These are phyloP conservation scores for Tremella fuciformis DNA, from an alignment of 768 basidiomycete genomes.

Conservation along the genomic window DNA sequence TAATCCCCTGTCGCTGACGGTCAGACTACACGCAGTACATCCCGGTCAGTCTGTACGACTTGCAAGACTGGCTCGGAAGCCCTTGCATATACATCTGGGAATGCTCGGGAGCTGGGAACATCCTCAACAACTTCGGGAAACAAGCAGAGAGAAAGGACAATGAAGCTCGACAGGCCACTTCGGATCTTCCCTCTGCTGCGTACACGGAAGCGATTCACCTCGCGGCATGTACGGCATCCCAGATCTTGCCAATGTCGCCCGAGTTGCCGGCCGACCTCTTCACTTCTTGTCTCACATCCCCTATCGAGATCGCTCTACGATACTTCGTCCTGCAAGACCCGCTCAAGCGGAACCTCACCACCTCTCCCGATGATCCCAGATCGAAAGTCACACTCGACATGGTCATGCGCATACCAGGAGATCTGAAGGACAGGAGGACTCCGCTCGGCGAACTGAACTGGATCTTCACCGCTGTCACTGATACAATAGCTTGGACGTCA, in stretches of 20 bases:
- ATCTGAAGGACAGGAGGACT: constrained; percentile 91
- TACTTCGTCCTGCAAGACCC: constrained; percentile 86
- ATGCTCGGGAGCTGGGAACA: constrained; percentile 93
- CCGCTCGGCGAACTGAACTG: constrained; percentile 98
- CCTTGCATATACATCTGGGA: constrained; percentile 99
- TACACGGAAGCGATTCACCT: constrained; percentile 78
- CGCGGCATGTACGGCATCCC: constrained; percentile 86
- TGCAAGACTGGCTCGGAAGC: constrained; percentile 89
- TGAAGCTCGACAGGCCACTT: constrained; percentile 44
- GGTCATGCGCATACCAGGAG: constrained; percentile 92
- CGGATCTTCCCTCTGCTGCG: constrained; percentile 64
- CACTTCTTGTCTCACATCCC: constrained; percentile 94
- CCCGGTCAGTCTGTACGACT: constrained; percentile 87
- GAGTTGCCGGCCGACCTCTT: constrained; percentile 97
- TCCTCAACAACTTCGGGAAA: constrained; percentile 80
- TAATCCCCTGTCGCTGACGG: constrained; percentile 1
- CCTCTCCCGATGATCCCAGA: constrained; percentile 61
- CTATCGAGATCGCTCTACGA: constrained; percentile 94
- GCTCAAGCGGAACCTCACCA: constrained; percentile 62
- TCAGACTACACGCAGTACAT: constrained; percentile 91
- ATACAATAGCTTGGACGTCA: constrained; percentile 98
- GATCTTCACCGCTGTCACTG: constrained; percentile 98
- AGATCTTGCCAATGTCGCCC: constrained; percentile 88
- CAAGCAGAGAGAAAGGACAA: constrained; percentile 52
- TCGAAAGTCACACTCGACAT: constrained; percentile 64